Percentiles rank a stretch among this genome's conserved stretches.
phyloP scores from a whole-genome alignment of 2,329 filamentous ascomycete genomes.

The Talaromyces sp. region DNA sequence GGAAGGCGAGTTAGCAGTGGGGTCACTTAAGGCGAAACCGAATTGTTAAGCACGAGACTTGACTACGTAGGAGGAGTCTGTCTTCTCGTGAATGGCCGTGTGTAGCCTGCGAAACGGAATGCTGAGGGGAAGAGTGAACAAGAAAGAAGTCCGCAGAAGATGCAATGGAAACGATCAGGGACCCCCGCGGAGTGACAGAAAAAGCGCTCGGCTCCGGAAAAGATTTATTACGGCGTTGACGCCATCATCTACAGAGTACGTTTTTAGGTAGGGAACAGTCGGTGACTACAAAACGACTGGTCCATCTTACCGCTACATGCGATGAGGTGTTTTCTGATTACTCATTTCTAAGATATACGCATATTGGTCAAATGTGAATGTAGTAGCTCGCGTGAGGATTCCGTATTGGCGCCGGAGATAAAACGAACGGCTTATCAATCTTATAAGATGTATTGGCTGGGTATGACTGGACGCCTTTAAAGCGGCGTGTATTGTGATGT shows the following conservation, averaged over 20 bases:
- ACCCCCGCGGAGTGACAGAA: conserved; percentile 2
- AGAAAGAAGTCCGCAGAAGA: not conserved
- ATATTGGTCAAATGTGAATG: not conserved
- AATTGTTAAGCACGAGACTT: no score
- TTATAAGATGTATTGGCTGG: conserved; percentile 13
- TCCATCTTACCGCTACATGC: not conserved
- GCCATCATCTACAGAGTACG: conserved; percentile 14
- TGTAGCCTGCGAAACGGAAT: not conserved
- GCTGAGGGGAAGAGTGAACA: not conserved
- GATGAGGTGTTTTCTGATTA: not conserved
- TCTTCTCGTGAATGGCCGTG: not conserved
- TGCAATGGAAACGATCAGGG: not conserved
- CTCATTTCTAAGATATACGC: not conserved
- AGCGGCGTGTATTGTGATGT: not conserved
- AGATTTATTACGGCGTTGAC: conserved; percentile 20
- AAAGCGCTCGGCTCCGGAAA: conserved; percentile 17
- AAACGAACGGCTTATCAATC: conserved; percentile 16
- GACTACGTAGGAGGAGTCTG: not conserved
- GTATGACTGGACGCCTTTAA: not conserved
- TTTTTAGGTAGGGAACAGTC: not conserved
- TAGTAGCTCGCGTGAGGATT: not conserved
- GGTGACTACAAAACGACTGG: not conserved
- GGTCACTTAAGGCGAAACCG: not conserved
- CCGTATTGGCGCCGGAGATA: not conserved
- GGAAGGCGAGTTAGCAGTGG: not conserved